Percentiles rank a stretch among this genome's conserved stretches.
phyloP scores from a whole-genome alignment of 345 rosid species.

The Pseudoturritis turrita region DNA sequence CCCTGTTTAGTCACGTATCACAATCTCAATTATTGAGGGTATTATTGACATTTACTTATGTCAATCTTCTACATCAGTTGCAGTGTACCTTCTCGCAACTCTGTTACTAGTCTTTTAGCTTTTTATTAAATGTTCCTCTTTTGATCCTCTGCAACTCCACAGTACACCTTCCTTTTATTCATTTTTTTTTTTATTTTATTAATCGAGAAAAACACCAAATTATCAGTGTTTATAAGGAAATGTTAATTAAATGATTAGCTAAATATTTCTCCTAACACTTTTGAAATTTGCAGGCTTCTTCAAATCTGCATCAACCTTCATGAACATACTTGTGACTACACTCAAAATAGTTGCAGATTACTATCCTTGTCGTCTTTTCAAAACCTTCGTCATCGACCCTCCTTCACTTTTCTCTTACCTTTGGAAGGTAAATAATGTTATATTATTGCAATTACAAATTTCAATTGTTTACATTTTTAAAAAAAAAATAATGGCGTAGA shows the following conservation, averaged over 20 bases:
- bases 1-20: slow-evolving; percentile 20
- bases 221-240: background rate
- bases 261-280: background rate
- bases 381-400: slow-evolving; percentile 88
- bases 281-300: slow-evolving; percentile 63
- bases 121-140: slow-evolving; percentile 31
- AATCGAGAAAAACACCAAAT: background rate
- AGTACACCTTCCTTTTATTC: background rate
- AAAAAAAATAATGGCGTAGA: too few relatives aligned
- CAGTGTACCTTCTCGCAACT: slow-evolving; percentile 18
- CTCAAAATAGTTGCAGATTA: slow-evolving; percentile 85
- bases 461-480: too few relatives aligned
- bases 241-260: background rate
- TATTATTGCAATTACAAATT: too few relatives aligned
- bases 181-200: background rate
- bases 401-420: slow-evolving; percentile 88
- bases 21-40: slow-evolving; percentile 36
- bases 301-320: slow-evolving; percentile 92
- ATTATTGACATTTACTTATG: slow-evolving; percentile 45
- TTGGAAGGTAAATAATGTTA: slow-evolving; percentile 99
- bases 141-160: slow-evolving; percentile 25
- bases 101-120: slow-evolving; percentile 14
- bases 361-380: slow-evolving; percentile 79
- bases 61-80: slow-evolving; percentile 17
- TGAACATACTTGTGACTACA: slow-evolving; percentile 72